Percentiles rank a stretch among this genome's conserved stretches.
Conservation (phyloP, 495 filamentous ascomycete genomes). For the Xylaria grammica region DNA sequence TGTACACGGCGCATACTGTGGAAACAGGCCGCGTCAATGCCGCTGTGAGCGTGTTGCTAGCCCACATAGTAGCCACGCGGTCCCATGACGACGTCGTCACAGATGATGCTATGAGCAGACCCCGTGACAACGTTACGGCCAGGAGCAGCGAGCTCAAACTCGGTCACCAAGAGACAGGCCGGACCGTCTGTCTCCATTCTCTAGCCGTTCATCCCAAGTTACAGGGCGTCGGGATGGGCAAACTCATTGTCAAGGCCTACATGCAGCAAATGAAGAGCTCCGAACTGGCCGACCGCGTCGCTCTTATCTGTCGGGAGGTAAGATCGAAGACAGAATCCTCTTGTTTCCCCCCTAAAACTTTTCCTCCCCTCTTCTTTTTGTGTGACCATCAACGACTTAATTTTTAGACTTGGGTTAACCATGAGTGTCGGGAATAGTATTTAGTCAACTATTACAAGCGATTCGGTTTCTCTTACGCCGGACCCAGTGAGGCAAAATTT, state of each 20-base stretch:
- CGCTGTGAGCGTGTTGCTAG: conserved; percentile 70
- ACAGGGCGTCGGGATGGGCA: conserved; percentile 76
- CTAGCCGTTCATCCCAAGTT: conserved; percentile 77
- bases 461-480: conserved; percentile 73
- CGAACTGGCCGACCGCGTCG: conserved; percentile 71
- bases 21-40: conserved; percentile 53
- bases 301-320: conserved; percentile 77
- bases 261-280: conserved; percentile 67
- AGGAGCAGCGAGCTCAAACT: conserved; percentile 37
- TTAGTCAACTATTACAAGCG: conserved; percentile 76
- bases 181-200: conserved; percentile 81
- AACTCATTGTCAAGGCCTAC: conserved; percentile 75
- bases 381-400: background rate
- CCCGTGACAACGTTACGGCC: conserved; percentile 62
- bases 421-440: conserved; percentile 37
- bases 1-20: conserved; percentile 49
- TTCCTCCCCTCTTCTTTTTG: background rate
- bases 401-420: background rate
- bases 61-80: conserved; percentile 79
- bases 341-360: background rate
- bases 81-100: conserved; percentile 64
- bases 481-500: conserved; percentile 66
- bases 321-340: conserved; percentile 16
- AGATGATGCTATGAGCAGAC: conserved; percentile 78
- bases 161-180: conserved; percentile 71